Percentiles rank a stretch among this genome's conserved stretches.
Evolutionary conservation across 441 rosid species (phyloP).

Genomic region (Corymbia calophylla): DNA sequence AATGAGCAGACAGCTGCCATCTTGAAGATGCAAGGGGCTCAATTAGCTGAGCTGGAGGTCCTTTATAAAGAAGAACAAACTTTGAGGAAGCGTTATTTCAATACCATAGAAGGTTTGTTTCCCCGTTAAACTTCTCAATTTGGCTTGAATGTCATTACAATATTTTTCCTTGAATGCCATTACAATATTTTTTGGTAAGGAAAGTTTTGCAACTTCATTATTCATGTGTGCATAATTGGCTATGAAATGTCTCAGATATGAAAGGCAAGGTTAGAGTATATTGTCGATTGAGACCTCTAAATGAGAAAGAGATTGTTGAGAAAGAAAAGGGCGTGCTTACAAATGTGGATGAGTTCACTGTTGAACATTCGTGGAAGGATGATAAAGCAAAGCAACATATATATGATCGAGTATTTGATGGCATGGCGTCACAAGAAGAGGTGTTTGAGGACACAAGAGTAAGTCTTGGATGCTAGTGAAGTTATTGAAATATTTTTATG

Average conservation of each 20-base stretch:
- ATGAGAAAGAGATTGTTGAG: constrained; percentile 63
- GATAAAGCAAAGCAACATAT: constrained; percentile 81
- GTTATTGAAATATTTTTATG: not conserved
- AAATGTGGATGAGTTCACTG: constrained; percentile 72
- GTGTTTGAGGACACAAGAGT: constrained; percentile 89
- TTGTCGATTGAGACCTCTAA: constrained; percentile 83
- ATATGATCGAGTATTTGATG: constrained; percentile 90
- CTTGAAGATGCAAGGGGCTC: constrained; percentile 92
- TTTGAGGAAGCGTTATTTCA: constrained; percentile 78
- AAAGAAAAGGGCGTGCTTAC: constrained; percentile 38
- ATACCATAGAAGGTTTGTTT: constrained; percentile 80
- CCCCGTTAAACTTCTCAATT: not conserved
- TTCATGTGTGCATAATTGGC: not conserved
- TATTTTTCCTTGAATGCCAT: not conserved
- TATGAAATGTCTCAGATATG: constrained; percentile 55
- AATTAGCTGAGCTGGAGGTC: constrained; percentile 80
- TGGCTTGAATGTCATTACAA: not conserved
- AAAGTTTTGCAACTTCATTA: not conserved
- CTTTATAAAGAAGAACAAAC: constrained; percentile 92
- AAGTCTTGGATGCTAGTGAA: constrained; percentile 12
- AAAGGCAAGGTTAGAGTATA: constrained; percentile 94
- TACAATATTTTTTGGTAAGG: not conserved
- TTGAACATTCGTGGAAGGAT: constrained; percentile 93
- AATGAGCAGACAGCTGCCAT: constrained; percentile 96
- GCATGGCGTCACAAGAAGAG: constrained; percentile 63